These are phyloP conservation scores for Dendryphion nanum DNA, from an alignment of 2,329 filamentous ascomycete genomes.

Conservation along the genomic window DNA sequence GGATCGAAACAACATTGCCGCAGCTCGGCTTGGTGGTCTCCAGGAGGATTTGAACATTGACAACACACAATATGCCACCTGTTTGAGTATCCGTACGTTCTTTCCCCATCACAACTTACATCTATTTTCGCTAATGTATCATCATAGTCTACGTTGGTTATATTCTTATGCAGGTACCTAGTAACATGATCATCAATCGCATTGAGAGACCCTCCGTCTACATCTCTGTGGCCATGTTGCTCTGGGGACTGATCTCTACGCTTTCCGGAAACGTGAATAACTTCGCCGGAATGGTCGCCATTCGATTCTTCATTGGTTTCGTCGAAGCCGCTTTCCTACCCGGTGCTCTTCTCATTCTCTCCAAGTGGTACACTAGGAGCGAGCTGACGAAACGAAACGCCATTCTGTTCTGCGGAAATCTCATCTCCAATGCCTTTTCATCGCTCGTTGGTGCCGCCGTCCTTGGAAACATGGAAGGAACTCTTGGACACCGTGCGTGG, in stretches of 20 bases:
- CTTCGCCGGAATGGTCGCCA: conserved; percentile 37
- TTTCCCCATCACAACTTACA: not conserved
- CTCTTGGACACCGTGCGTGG: conserved; percentile 39
- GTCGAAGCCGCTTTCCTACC: conserved; percentile 55
- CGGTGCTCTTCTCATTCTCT: conserved; percentile 62
- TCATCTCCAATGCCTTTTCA: conserved; percentile 45
- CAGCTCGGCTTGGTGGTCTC: conserved; percentile 32
- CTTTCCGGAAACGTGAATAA: conserved; percentile 31
- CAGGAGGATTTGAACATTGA: conserved; percentile 30
- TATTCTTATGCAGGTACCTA: conserved; percentile 35
- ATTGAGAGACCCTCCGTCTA: conserved; percentile 36
- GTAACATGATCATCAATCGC: conserved; percentile 45
- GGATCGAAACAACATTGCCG: conserved; percentile 35
- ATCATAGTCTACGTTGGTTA: conserved; percentile 6
- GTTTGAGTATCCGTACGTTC: conserved; percentile 28
- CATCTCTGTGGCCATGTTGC: conserved; percentile 36
- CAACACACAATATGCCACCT: conserved; percentile 34
- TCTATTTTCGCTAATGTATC: conserved; percentile 1
- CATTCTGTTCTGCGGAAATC: conserved; percentile 43
- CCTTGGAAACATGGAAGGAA: conserved; percentile 37
- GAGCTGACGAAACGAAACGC: conserved; percentile 41
- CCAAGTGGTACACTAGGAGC: conserved; percentile 65
- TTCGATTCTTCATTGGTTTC: conserved; percentile 40
- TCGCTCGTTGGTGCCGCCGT: conserved; percentile 45
- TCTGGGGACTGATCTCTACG: conserved; percentile 42